Percentiles rank a stretch among this genome's conserved stretches.
Evolutionary conservation across 2,329 filamentous ascomycete species (phyloP).

Genomic region (Verruconis gallopava): DNA sequence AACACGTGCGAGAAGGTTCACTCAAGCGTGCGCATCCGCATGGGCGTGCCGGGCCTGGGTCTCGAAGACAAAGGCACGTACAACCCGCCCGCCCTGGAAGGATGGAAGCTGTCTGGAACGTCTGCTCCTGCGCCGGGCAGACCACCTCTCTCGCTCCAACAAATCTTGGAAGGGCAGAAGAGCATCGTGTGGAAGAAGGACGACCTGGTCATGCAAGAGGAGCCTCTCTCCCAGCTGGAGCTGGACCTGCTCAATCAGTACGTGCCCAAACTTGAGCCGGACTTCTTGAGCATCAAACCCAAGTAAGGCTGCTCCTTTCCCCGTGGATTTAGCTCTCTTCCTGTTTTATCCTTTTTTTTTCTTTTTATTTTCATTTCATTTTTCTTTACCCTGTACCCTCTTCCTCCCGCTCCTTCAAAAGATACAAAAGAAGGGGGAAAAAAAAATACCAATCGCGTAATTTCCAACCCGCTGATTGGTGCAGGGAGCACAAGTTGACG

Average conservation of each 20-base stretch:
- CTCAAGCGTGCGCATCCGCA: conserved; percentile 32
- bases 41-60: conserved; percentile 33
- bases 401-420: too few relatives aligned
- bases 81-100: conserved; percentile 29
- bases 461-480: too few relatives aligned
- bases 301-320: too few relatives aligned
- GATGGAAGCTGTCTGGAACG: conserved; percentile 22
- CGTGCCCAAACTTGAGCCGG: conserved; percentile 4
- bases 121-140: background rate
- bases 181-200: conserved; percentile 11
- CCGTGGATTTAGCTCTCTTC: too few relatives aligned
- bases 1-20: conserved; percentile 41
- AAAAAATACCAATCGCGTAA: too few relatives aligned
- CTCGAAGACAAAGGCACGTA: conserved; percentile 32
- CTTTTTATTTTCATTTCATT: too few relatives aligned
- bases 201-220: conserved; percentile 10
- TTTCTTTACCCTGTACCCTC: too few relatives aligned
- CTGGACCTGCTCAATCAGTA: conserved; percentile 9
- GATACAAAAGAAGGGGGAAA: too few relatives aligned
- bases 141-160: background rate
- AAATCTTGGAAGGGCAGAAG: conserved; percentile 10
- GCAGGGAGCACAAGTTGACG: too few relatives aligned
- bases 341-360: too few relatives aligned
- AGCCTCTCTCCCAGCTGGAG: conserved; percentile 9
- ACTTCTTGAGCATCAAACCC: conserved; percentile 3